Percentiles rank a stretch among this genome's conserved stretches.
phyloP scores from a whole-genome alignment of 2,329 filamentous ascomycete species.

The Rugonectria rugulosa region DNA sequence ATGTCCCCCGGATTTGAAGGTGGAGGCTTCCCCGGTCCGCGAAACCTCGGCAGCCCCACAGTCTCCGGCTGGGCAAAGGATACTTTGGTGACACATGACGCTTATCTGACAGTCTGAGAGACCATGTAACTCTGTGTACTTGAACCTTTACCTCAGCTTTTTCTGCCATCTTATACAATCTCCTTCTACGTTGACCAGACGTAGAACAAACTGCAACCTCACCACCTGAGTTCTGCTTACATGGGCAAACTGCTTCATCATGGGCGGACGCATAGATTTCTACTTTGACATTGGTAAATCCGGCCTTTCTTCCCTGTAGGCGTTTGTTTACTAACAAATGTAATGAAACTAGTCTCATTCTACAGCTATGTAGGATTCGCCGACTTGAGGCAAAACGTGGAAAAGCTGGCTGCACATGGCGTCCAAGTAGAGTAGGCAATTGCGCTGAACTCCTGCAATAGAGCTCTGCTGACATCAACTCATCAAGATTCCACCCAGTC shows the following conservation, averaged over 20 bases:
- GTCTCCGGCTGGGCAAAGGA: no score
- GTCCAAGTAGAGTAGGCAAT: conserved; percentile 70
- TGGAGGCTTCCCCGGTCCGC: conserved; percentile 24
- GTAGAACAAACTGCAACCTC: neutral
- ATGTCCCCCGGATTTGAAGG: no score
- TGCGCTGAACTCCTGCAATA: neutral
- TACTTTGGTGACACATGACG: no score
- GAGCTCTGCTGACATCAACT: neutral
- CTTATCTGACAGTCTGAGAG: no score
- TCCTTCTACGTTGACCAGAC: no score
- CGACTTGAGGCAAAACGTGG: conserved; percentile 64
- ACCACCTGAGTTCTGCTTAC: neutral
- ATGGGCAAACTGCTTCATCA: conserved; percentile 40
- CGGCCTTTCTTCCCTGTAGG: neutral
- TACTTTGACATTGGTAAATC: conserved; percentile 71
- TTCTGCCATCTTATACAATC: no score
- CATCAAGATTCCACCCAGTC: conserved; percentile 71
- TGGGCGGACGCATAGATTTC: conserved; percentile 69
- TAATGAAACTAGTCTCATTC: conserved; percentile 63
- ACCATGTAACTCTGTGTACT: neutral
- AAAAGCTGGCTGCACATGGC: conserved; percentile 62
- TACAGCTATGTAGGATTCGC: conserved; percentile 65
- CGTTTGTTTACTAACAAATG: conserved; percentile 6
- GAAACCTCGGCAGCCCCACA: conserved; percentile 34
- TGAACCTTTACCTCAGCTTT: no score